These are phyloP conservation scores for Cladochytrium replicatum DNA, from an alignment of 192 early-diverging fungal species.

Conservation along the genomic window DNA sequence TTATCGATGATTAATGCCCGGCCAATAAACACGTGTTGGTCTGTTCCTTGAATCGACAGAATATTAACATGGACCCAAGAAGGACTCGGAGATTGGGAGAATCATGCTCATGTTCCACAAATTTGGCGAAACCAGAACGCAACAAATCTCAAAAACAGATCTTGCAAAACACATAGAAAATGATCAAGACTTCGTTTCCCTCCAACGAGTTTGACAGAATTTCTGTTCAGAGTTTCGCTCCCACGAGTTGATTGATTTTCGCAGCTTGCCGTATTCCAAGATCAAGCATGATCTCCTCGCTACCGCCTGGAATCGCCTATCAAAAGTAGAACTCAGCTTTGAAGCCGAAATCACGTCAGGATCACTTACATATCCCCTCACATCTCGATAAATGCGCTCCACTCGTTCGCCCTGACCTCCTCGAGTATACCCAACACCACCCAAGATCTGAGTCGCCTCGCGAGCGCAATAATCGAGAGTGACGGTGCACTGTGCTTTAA, in stretches of 20 bases:
- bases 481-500: constrained; percentile 62
- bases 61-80: too few relatives aligned
- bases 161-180: too few relatives aligned
- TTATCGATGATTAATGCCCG: too few relatives aligned
- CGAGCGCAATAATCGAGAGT: constrained; percentile 64
- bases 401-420: constrained; percentile 32
- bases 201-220: too few relatives aligned
- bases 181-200: too few relatives aligned
- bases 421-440: constrained; percentile 56
- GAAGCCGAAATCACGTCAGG: constrained; percentile 8
- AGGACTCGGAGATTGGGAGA: too few relatives aligned
- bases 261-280: constrained; percentile 15
- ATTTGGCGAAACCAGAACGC: too few relatives aligned
- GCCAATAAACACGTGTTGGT: too few relatives aligned
- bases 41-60: too few relatives aligned
- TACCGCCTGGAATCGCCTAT: constrained; percentile 77
- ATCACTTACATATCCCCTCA: constrained; percentile 23
- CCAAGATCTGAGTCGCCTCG: constrained; percentile 67
- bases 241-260: constrained; percentile 30
- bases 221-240: constrained; percentile 39
- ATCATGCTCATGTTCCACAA: too few relatives aligned
- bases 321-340: too few relatives aligned
- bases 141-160: too few relatives aligned
- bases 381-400: constrained; percentile 23
- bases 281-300: constrained; percentile 55